Percentiles rank a stretch among this genome's conserved stretches.
These are phyloP conservation scores for Suhomyces vadensis DNA, from an alignment of 805 yeast genomes.

Conservation along the genomic window DNA sequence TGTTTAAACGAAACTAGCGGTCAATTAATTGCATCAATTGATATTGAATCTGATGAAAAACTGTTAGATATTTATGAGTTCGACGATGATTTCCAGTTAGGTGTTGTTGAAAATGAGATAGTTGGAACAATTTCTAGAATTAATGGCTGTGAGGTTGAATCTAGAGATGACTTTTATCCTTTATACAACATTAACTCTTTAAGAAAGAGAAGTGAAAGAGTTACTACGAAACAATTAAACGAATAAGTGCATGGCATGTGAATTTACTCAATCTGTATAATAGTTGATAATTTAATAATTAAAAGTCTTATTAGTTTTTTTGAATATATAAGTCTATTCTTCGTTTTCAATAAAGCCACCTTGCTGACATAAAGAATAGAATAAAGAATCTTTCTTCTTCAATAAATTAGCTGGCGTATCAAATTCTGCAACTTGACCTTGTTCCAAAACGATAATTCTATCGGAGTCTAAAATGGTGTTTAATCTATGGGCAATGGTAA, in stretches of 20 bases:
- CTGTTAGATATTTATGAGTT: constrained; percentile 27
- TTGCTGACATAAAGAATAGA: constrained; percentile 77
- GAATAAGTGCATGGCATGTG: background rate
- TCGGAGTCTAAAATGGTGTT: constrained; percentile 84
- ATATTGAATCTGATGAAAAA: constrained; percentile 28
- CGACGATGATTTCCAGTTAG: constrained; percentile 19
- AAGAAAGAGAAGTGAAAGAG: constrained; percentile 58
- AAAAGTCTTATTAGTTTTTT: background rate
- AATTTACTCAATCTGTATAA: too few relatives aligned
- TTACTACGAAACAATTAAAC: constrained; percentile 1
- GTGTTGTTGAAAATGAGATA: constrained; percentile 15
- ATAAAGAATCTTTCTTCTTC: constrained; percentile 63
- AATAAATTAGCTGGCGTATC: constrained; percentile 71
- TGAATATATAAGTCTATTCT: background rate
- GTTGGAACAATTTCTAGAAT: constrained; percentile 22
- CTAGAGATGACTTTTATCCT: constrained; percentile 44
- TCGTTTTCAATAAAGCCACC: constrained; percentile 59
- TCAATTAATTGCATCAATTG: constrained; percentile 29
- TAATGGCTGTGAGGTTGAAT: constrained; percentile 34
- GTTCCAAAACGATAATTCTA: constrained; percentile 70
- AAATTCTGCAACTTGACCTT: constrained; percentile 74
- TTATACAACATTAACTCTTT: constrained; percentile 50
- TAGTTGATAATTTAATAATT: background rate
- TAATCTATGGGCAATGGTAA: constrained; percentile 83
- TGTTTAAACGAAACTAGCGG: constrained; percentile 17